These are phyloP conservation scores for Grammothele lineata DNA, from an alignment of 768 basidiomycete species.

Conservation along the genomic window DNA sequence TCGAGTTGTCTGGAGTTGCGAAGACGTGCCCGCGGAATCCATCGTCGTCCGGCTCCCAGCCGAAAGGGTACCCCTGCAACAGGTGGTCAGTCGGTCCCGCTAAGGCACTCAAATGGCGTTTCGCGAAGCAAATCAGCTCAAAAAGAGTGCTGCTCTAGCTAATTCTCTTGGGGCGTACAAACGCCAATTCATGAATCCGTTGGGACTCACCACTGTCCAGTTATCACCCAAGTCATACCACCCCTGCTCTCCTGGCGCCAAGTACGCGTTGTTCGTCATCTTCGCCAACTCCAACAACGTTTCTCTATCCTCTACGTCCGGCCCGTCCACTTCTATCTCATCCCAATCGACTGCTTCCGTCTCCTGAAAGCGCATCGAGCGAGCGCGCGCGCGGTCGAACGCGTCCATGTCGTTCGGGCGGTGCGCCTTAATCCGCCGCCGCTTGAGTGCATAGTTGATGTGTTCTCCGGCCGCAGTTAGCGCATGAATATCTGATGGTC, in stretches of 20 bases:
- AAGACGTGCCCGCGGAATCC: slow-evolving; percentile 92
- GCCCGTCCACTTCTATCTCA: slow-evolving; percentile 65
- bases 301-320: slow-evolving; percentile 72
- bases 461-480: slow-evolving; percentile 11
- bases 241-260: slow-evolving; percentile 48
- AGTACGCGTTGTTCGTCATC: slow-evolving; percentile 94
- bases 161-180: too few species aligned
- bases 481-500: slow-evolving; percentile 2
- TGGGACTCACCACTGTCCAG: slow-evolving; percentile 62
- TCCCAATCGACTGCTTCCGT: slow-evolving; percentile 58
- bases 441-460: slow-evolving; percentile 37
- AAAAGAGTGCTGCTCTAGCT: neutral
- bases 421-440: slow-evolving; percentile 36
- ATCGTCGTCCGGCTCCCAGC: slow-evolving; percentile 87
- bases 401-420: slow-evolving; percentile 44
- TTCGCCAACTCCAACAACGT: slow-evolving; percentile 82
- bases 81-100: too few species aligned
- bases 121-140: neutral
- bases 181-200: too few species aligned
- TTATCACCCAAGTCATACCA: slow-evolving; percentile 76
- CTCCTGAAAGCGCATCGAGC: slow-evolving; percentile 29
- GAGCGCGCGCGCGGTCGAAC: slow-evolving; percentile 34
- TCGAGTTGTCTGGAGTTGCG: slow-evolving; percentile 76
- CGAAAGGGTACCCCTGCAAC: slow-evolving; percentile 76
- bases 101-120: too few species aligned